These are phyloP conservation scores for Vanilla planifolia DNA, from an alignment of 106 monocot genomes.

Conservation along the genomic window DNA sequence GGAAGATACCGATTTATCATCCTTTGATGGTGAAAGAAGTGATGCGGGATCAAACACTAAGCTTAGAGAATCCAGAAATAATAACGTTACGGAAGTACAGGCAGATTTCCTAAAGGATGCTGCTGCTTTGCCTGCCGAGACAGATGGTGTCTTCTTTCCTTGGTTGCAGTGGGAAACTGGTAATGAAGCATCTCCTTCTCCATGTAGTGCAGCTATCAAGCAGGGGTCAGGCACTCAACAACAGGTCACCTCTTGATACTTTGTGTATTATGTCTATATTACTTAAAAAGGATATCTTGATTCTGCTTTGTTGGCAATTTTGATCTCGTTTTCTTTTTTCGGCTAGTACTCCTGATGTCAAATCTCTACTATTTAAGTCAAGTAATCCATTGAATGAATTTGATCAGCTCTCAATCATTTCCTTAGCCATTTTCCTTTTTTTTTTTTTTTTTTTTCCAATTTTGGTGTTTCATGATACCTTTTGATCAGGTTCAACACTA, in stretches of 20 bases:
- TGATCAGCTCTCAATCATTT: too few relatives aligned
- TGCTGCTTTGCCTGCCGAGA: slow-evolving; percentile 27
- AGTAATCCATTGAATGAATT: too few relatives aligned
- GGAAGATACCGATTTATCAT: slow-evolving; percentile 94
- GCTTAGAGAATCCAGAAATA: slow-evolving; percentile 9
- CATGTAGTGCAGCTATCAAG: slow-evolving; percentile 16
- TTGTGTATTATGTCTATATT: not conserved
- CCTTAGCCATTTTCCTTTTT: too few relatives aligned
- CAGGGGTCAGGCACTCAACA: not conserved
- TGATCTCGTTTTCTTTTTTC: too few relatives aligned
- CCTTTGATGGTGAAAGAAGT: slow-evolving; percentile 94
- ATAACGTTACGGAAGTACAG: slow-evolving; percentile 24
- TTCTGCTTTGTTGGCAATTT: too few relatives aligned
- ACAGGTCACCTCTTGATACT: not conserved
- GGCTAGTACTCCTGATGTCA: too few relatives aligned
- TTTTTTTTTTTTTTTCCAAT: too few relatives aligned
- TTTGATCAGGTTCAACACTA: too few relatives aligned
- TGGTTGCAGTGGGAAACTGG: slow-evolving; percentile 97
- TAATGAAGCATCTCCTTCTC: slow-evolving; percentile 35
- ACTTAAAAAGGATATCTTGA: too few relatives aligned
- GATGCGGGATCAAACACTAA: slow-evolving; percentile 66
- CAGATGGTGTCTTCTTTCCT: slow-evolving; percentile 81
- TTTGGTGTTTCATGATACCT: too few relatives aligned
- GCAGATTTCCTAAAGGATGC: slow-evolving; percentile 16
- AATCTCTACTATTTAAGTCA: too few relatives aligned